These are phyloP conservation scores for Phytopythium mirpurense DNA, from an alignment of 352 stramenopile species.

Conservation along the genomic window DNA sequence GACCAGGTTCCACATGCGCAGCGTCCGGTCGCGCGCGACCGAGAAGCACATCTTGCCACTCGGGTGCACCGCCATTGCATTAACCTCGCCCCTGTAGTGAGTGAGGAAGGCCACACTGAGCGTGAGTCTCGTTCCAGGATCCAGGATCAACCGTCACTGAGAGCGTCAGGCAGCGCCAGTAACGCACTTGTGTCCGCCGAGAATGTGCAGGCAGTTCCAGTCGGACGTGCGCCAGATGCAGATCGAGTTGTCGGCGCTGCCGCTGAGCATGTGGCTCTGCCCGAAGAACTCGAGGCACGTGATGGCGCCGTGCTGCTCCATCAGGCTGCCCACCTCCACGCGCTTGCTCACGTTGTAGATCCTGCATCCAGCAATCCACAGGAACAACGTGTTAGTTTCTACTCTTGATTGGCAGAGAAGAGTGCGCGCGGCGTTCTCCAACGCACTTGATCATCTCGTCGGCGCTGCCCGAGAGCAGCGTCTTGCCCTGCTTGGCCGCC, in stretches of 20 bases:
- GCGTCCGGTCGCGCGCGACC: constrained; percentile 71
- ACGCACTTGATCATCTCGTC: constrained; percentile 88
- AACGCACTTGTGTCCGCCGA: constrained; percentile 81
- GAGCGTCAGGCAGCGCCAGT: neutral
- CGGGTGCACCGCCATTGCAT: constrained; percentile 83
- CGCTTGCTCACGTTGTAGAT: constrained; percentile 88
- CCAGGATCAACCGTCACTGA: neutral
- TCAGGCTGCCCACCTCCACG: constrained; percentile 81
- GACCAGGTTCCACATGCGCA: constrained; percentile 90
- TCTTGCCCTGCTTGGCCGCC: constrained; percentile 74
- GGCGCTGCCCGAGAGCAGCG: constrained; percentile 70
- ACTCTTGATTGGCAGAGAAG: too few species aligned
- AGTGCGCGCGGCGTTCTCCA: too few species aligned
- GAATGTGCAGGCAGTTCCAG: constrained; percentile 88
- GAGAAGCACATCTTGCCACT: constrained; percentile 87
- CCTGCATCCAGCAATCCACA: constrained; percentile 29
- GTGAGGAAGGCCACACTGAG: too few species aligned
- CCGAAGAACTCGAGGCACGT: constrained; percentile 86
- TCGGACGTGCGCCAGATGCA: constrained; percentile 88
- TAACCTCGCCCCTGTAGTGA: constrained; percentile 61
- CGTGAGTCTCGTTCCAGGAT: too few species aligned
- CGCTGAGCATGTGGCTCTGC: constrained; percentile 83
- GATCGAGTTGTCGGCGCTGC: constrained; percentile 84
- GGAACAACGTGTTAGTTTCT: too few species aligned
- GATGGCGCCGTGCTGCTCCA: constrained; percentile 84